These are phyloP conservation scores for Ceratocystis papillata DNA, from an alignment of 2,329 filamentous ascomycete genomes.

Conservation along the genomic window DNA sequence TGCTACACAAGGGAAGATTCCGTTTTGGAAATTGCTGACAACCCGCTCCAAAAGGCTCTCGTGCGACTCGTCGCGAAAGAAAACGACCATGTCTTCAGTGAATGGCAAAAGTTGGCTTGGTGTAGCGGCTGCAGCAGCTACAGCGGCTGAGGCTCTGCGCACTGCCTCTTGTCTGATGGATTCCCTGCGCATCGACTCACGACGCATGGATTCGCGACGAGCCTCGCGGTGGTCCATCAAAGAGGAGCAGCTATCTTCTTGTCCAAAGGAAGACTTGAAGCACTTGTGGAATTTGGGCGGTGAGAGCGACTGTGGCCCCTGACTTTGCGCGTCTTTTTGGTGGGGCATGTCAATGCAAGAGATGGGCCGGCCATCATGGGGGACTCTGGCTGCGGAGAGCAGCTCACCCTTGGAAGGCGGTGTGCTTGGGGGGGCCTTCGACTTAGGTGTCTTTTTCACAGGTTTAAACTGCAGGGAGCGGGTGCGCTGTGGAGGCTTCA, in stretches of 20 bases:
- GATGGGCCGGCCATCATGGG: slow-evolving; percentile 11
- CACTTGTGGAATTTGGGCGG: slow-evolving; percentile 21
- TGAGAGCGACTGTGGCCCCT: slow-evolving; percentile 1
- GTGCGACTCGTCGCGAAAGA: slow-evolving; percentile 38
- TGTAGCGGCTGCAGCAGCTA: neutral
- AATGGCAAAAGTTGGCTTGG: slow-evolving; percentile 40
- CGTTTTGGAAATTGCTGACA: slow-evolving; percentile 38
- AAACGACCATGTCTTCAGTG: slow-evolving; percentile 46
- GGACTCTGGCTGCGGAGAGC: slow-evolving; percentile 4
- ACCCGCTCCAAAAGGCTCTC: slow-evolving; percentile 39
- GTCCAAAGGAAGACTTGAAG: slow-evolving; percentile 21
- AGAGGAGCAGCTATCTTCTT: neutral
- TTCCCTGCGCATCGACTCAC: slow-evolving; percentile 15
- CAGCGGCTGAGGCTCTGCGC: neutral
- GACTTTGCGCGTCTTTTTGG: neutral
- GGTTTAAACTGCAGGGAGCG: slow-evolving; percentile 20
- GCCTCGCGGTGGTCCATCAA: neutral
- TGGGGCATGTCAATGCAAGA: slow-evolving; percentile 19
- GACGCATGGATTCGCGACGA: slow-evolving; percentile 2
- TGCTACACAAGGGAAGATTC: slow-evolving; percentile 30
- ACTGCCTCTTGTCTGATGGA: slow-evolving; percentile 4
- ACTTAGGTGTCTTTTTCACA: slow-evolving; percentile 19
- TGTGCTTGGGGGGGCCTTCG: slow-evolving; percentile 15
- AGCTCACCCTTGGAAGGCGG: slow-evolving; percentile 19
- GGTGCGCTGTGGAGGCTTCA: slow-evolving; percentile 20